Evolutionary conservation across 2,329 filamentous ascomycete species (phyloP).

Genomic region (Cladophialophora yegresii): DNA sequence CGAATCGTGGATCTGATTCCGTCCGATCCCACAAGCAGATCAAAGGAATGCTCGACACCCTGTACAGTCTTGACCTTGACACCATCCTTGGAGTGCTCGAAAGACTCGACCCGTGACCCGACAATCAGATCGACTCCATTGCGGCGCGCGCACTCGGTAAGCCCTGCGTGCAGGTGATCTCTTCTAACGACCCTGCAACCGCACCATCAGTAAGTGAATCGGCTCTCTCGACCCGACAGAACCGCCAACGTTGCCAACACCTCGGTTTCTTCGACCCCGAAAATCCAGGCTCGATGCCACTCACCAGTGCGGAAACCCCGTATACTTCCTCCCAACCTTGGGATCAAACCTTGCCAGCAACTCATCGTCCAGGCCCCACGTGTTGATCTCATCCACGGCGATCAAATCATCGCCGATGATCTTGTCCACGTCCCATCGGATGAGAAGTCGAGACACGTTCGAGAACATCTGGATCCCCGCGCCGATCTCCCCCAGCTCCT

Average conservation of each 20-base stretch:
- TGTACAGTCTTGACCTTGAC: conserved; percentile 32
- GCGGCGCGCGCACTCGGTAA: conserved; percentile 45
- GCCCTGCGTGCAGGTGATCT: conserved; percentile 51
- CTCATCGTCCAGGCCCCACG: conserved; percentile 39
- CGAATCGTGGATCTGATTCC: conserved; percentile 48
- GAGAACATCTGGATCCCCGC: conserved; percentile 44
- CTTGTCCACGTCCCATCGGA: conserved; percentile 46
- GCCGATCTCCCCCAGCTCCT: conserved; percentile 47
- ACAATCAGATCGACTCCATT: conserved; percentile 46
- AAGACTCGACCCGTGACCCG: conserved; percentile 41
- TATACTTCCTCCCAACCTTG: conserved; percentile 24
- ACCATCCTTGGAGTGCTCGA: conserved; percentile 37
- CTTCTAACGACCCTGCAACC: conserved; percentile 47
- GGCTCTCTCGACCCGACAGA: too few relatives aligned
- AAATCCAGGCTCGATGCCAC: neutral
- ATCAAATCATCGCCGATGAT: conserved; percentile 48
- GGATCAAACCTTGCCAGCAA: conserved; percentile 25
- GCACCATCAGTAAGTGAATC: neutral
- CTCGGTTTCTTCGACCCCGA: neutral
- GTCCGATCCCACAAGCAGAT: conserved; percentile 48
- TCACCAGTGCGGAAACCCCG: conserved; percentile 30
- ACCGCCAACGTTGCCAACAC: too few relatives aligned
- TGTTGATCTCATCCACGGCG: conserved; percentile 44
- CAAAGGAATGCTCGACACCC: conserved; percentile 39
- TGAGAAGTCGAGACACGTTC: conserved; percentile 46